Percentiles rank a stretch among this genome's conserved stretches.
These are phyloP conservation scores for Aspergillus piperis DNA, from an alignment of 2,329 filamentous ascomycete species.

Conservation along the genomic window DNA sequence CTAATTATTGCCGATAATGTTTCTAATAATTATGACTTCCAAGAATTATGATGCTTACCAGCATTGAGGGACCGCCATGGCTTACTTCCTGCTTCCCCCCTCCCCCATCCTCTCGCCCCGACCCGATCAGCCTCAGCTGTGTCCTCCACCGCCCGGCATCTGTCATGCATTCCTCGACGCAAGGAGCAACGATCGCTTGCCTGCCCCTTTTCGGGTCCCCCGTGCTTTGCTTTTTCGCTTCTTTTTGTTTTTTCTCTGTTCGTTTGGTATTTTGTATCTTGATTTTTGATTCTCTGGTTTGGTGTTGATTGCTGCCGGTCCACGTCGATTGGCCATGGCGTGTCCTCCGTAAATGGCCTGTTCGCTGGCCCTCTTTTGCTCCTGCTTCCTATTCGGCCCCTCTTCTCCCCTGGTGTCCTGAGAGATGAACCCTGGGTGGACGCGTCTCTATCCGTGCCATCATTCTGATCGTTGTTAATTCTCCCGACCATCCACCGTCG, in stretches of 20 bases:
- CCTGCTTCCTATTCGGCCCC: neutral
- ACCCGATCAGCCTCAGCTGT: conserved; percentile 1
- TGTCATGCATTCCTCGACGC: conserved; percentile 21
- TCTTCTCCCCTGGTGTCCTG: neutral
- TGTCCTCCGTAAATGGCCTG: neutral
- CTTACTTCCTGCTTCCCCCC: too few species aligned
- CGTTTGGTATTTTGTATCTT: too few species aligned
- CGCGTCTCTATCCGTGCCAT: neutral
- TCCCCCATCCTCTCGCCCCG: conserved; percentile 1
- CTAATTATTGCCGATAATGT: conserved; percentile 1
- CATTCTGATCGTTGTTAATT: neutral
- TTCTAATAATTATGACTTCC: neutral
- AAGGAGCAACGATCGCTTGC: conserved; percentile 18
- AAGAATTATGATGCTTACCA: conserved; percentile 5
- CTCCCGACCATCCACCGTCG: conserved; percentile 5
- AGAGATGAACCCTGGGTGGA: neutral
- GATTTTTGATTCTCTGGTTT: too few species aligned
- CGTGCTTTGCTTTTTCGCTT: neutral
- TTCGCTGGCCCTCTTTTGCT: neutral
- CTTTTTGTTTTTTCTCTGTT: too few species aligned
- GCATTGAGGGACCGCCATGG: neutral
- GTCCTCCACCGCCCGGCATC: conserved; percentile 14
- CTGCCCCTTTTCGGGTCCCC: conserved; percentile 14
- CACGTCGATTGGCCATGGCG: too few species aligned
- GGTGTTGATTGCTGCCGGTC: too few species aligned